Percentiles rank a stretch among this genome's conserved stretches.
phyloP scores from a whole-genome alignment of 371 early-diverging fungal genomes.

The Conidiobolus incongruus region DNA sequence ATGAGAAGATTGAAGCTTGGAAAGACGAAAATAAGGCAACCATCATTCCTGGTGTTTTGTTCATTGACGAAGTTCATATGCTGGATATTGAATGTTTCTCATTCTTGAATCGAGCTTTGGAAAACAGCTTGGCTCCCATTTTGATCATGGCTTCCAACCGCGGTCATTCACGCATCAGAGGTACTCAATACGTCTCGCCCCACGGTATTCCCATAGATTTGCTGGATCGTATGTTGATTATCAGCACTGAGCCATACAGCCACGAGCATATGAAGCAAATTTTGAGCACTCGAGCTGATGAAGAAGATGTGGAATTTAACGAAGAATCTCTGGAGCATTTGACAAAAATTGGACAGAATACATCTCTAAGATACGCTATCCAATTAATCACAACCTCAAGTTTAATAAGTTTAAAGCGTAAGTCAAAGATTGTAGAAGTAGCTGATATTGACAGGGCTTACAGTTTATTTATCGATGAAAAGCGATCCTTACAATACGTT shows the following conservation, averaged over 20 bases:
- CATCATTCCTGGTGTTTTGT: slow-evolving; percentile 91
- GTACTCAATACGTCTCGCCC: slow-evolving; percentile 80
- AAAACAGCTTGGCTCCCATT: slow-evolving; percentile 86
- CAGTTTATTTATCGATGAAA: slow-evolving; percentile 85
- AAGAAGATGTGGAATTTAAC: slow-evolving; percentile 93
- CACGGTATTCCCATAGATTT: slow-evolving; percentile 97
- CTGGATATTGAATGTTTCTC: slow-evolving; percentile 98
- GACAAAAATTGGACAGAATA: slow-evolving; percentile 76
- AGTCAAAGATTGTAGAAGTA: slow-evolving; percentile 74
- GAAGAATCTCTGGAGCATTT: slow-evolving; percentile 76
- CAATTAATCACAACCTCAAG: slow-evolving; percentile 88
- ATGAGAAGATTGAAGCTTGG: slow-evolving; percentile 94
- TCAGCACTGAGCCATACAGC: slow-evolving; percentile 67
- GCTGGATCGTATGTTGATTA: slow-evolving; percentile 83
- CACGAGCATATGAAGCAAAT: slow-evolving; percentile 80
- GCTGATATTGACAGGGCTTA: slow-evolving; percentile 84
- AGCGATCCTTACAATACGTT: slow-evolving; percentile 80
- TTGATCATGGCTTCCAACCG: slow-evolving; percentile 98
- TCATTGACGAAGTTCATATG: slow-evolving; percentile 98
- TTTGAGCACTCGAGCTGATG: slow-evolving; percentile 69
- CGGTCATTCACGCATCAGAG: slow-evolving; percentile 83
- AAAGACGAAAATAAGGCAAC: slow-evolving; percentile 97
- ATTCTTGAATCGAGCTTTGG: slow-evolving; percentile 91
- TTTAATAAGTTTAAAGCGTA: slow-evolving; percentile 73
- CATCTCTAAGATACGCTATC: slow-evolving; percentile 91